Evolutionary conservation across 768 basidiomycete species (phyloP), one percentile per base, ranked within the genome.

Genomic region (Dentipellis sp.): DNA sequence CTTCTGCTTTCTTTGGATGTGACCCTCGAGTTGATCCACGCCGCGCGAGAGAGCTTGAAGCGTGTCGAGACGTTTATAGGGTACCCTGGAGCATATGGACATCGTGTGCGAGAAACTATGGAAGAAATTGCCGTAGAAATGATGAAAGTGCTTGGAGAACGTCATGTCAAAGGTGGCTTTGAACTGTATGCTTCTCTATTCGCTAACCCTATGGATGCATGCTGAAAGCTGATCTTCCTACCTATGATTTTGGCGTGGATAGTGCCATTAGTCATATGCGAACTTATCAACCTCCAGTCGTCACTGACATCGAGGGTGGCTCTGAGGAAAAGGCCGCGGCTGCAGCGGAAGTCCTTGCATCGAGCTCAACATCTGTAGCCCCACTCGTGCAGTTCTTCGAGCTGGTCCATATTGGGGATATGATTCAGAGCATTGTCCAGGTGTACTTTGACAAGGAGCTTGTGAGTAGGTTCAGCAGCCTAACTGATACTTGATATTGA

Each of bases 361-460:
- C 51, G 7, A 37, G 48, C 7, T 62, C 56, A 37, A 62, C 61
- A 17, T 60, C 59, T 1, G 94, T 98, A 2, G 93, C 94, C 1
- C 97, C 97, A 0, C 72, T 99, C 2, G 73, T 97, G 40, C 94
- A 98, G 67, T 98, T 98, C 72, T 97, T 99, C 61, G 95, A 98
- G 73, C 76, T 98, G 21, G 95, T 95, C 0, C 97, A 98, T 71
- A 76, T 98, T 14, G 97, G 94, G 1, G 95, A 99, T 66, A 99
- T 91, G 14, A 97, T 98, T 46, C 92, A 95, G 70, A 91, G 86
- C 16, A 97, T 98, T 84, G 83, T 97, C 6, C 94, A 99, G 63
- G 97, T 97, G 1, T 99, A 94, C 69, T 99, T 95, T 65, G 97
- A 98, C 66, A 94, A 94, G 65, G 95, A 97, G 64, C 73, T 98